phyloP scores from a whole-genome alignment of 768 basidiomycete species.

The Lactarius sp. region DNA sequence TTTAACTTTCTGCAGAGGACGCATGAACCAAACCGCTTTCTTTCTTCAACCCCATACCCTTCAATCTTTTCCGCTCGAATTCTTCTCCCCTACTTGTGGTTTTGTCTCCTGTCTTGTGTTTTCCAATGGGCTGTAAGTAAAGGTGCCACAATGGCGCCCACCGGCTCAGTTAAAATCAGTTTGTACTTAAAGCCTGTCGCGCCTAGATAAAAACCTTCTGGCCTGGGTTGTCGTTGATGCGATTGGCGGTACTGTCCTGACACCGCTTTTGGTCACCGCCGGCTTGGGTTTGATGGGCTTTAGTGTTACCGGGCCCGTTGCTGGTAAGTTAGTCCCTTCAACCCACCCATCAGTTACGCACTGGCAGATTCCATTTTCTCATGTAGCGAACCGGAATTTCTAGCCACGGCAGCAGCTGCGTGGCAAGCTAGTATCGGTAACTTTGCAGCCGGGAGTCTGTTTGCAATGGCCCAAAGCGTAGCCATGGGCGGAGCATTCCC shows the following conservation, averaged over 20 bases:
- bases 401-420: not conserved
- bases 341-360: not conserved
- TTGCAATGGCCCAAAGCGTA: not conserved
- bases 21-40: too few relatives aligned
- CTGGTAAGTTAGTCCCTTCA: not conserved
- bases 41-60: too few relatives aligned
- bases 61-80: too few relatives aligned
- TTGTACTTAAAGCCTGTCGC: not conserved
- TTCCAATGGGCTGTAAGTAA: not conserved
- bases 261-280: not conserved
- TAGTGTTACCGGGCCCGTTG: conserved; percentile 10
- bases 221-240: not conserved
- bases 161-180: not conserved
- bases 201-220: not conserved
- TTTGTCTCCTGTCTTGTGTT: too few relatives aligned
- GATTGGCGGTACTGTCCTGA: not conserved
- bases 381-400: not conserved
- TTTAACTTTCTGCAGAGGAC: too few relatives aligned
- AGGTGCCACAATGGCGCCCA: not conserved
- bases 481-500: conserved; percentile 13
- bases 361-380: not conserved
- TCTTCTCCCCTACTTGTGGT: too few relatives aligned
- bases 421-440: too few relatives aligned
- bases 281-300: conserved; percentile 1
- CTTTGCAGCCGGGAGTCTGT: too few relatives aligned